A percentile compares a stretch with the other conserved stretches of the same genome.
These are phyloP conservation scores for Dothistroma septosporum DNA, from an alignment of 2,329 filamentous ascomycete species.

Conservation along the genomic window DNA sequence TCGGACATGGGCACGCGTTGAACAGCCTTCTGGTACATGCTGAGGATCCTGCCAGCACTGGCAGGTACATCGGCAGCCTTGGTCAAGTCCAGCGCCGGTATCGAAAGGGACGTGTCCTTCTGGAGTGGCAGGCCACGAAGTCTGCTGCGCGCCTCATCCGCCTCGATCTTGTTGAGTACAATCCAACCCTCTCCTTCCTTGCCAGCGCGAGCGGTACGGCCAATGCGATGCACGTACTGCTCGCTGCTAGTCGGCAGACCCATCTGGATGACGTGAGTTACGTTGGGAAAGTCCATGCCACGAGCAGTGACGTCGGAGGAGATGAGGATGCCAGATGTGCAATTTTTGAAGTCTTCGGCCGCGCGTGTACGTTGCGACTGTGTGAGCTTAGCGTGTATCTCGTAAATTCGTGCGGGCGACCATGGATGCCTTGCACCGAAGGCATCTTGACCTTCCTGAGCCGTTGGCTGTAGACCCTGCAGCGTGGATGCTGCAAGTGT, in stretches of 20 bases:
- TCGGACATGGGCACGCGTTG: slow-evolving; percentile 39
- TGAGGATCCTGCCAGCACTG: slow-evolving; percentile 44
- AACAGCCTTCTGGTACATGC: slow-evolving; percentile 41
- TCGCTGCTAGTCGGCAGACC: slow-evolving; percentile 44
- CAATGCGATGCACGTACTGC: slow-evolving; percentile 51
- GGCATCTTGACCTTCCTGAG: slow-evolving; percentile 28
- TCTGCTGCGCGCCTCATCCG: slow-evolving; percentile 45
- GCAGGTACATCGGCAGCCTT: slow-evolving; percentile 40
- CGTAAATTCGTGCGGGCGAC: slow-evolving; percentile 42
- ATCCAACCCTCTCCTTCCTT: slow-evolving; percentile 70
- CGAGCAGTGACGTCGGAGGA: slow-evolving; percentile 51
- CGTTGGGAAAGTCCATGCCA: slow-evolving; percentile 53
- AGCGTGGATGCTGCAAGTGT: slow-evolving; percentile 61
- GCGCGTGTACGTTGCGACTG: slow-evolving; percentile 66
- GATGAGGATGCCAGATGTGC: slow-evolving; percentile 51
- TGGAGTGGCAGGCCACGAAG: slow-evolving; percentile 60
- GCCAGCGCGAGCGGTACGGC: slow-evolving; percentile 59
- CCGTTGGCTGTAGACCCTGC: slow-evolving; percentile 40
- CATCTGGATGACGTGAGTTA: slow-evolving; percentile 52
- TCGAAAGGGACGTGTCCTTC: slow-evolving; percentile 50
- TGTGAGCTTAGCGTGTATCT: slow-evolving; percentile 75
- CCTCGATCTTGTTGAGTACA: slow-evolving; percentile 56
- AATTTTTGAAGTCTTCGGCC: slow-evolving; percentile 66
- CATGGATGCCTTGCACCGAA: slow-evolving; percentile 20
- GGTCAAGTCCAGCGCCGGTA: slow-evolving; percentile 48